Percentiles rank a stretch among this genome's conserved stretches.
These are phyloP conservation scores for Scutellaria galericulata DNA, from an alignment of 257 asterid species.

Conservation along the genomic window DNA sequence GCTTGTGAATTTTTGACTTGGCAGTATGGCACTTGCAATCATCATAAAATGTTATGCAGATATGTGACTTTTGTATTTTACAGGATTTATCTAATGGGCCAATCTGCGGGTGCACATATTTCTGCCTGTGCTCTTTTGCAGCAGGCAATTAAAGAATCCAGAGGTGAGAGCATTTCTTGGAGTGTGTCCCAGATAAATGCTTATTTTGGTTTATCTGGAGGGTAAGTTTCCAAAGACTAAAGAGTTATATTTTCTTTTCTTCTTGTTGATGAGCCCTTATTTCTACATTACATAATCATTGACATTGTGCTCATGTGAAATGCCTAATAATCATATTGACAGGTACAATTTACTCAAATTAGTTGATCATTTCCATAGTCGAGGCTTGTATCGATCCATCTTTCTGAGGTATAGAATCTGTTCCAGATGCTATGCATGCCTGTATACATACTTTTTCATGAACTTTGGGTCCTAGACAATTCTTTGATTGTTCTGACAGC, in stretches of 20 bases:
- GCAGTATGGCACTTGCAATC: not conserved
- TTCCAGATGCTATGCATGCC: conserved; percentile 17
- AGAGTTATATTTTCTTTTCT: not conserved
- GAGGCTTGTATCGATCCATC: conserved; percentile 94
- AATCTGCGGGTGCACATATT: conserved; percentile 99
- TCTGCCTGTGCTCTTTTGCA: conserved; percentile 84
- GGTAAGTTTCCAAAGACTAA: conserved; percentile 54
- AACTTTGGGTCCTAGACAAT: not conserved
- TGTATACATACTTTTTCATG: not conserved
- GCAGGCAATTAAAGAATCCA: conserved; percentile 86
- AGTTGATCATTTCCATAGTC: conserved; percentile 86
- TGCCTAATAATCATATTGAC: conserved; percentile 30
- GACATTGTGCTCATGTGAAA: conserved; percentile 18
- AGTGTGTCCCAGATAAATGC: conserved; percentile 82
- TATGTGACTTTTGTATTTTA: conserved; percentile 5
- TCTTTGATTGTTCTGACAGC: conserved; percentile 28
- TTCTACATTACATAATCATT: conserved; percentile 19
- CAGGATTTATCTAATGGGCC: conserved; percentile 96
- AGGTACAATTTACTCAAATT: conserved; percentile 85
- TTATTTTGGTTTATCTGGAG: conserved; percentile 98
- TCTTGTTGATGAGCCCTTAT: conserved; percentile 22
- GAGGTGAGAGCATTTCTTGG: conserved; percentile 78
- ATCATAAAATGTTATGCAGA: conserved; percentile 13
- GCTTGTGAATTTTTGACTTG: not conserved
- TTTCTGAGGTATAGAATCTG: conserved; percentile 69